These are phyloP conservation scores for Taxillus chinensis DNA, from an alignment of 164 flowering plant genomes.

Conservation along the genomic window DNA sequence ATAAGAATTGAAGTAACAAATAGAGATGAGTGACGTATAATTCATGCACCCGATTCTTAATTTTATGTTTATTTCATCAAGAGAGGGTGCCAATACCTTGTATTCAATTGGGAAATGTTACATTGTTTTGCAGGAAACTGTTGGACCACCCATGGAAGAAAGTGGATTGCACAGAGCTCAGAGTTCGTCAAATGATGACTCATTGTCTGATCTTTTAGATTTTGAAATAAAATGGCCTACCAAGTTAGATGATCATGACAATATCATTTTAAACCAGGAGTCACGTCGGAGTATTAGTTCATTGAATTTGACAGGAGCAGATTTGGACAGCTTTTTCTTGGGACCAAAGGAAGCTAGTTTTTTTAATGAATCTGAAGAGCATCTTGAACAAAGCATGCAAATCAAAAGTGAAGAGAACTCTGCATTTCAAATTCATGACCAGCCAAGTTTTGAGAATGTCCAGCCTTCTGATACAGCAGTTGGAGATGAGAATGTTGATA, in stretches of 20 bases:
- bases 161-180: slow-evolving; percentile 24
- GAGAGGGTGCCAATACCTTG: no score
- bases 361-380: slow-evolving; percentile 17
- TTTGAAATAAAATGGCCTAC: slow-evolving; percentile 42
- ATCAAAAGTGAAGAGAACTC: slow-evolving; percentile 6
- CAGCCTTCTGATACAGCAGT: slow-evolving; percentile 23
- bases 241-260: slow-evolving; percentile 16
- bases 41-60: no score
- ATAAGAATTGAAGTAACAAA: no score
- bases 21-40: no score
- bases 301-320: slow-evolving; percentile 34
- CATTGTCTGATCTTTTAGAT: slow-evolving; percentile 43
- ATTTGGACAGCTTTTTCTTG: slow-evolving; percentile 38
- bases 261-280: slow-evolving; percentile 9
- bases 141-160: slow-evolving; percentile 16
- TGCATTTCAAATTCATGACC: slow-evolving; percentile 16
- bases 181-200: slow-evolving; percentile 20
- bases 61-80: no score
- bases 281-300: slow-evolving; percentile 16
- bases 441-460: slow-evolving; percentile 31
- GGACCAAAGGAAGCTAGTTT: slow-evolving; percentile 16
- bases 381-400: slow-evolving; percentile 3
- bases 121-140: slow-evolving; percentile 44
- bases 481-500: slow-evolving; percentile 16
- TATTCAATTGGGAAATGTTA: background rate